Evolutionary conservation across 768 basidiomycete species (phyloP).

Genomic region (Kwoniella heveanensis): DNA sequence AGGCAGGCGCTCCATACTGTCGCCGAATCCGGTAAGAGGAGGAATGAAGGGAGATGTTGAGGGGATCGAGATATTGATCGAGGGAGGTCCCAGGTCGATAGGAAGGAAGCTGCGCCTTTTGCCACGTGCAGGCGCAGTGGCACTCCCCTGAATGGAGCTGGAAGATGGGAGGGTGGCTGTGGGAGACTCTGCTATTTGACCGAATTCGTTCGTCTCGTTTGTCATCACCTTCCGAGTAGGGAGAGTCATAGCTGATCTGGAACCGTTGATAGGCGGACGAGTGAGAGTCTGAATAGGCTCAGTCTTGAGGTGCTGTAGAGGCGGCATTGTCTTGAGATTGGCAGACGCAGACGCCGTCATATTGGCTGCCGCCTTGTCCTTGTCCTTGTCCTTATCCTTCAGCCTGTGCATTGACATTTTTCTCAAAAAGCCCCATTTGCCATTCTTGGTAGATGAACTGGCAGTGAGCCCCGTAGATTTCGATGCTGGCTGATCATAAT

Average conservation of each 20-base stretch:
- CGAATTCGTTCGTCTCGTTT: slow-evolving; percentile 37
- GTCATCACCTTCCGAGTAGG: slow-evolving; percentile 24
- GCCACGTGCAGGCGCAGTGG: slow-evolving; percentile 58
- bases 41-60: slow-evolving; percentile 67
- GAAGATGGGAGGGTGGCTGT: slow-evolving; percentile 25
- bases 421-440: slow-evolving; percentile 92
- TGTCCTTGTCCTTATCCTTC: slow-evolving; percentile 56
- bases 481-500: slow-evolving; percentile 21
- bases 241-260: slow-evolving; percentile 43
- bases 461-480: slow-evolving; percentile 20
- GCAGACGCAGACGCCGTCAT: slow-evolving; percentile 36
- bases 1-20: slow-evolving; percentile 9
- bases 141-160: slow-evolving; percentile 11
- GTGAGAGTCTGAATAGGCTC: slow-evolving; percentile 31
- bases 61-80: slow-evolving; percentile 66
- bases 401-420: slow-evolving; percentile 99
- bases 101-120: slow-evolving; percentile 89
- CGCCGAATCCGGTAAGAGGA: slow-evolving; percentile 22
- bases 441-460: slow-evolving; percentile 59
- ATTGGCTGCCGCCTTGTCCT: slow-evolving; percentile 26
- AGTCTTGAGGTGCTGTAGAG: slow-evolving; percentile 30
- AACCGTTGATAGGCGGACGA: slow-evolving; percentile 30
- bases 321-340: slow-evolving; percentile 34
- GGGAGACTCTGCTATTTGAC: slow-evolving; percentile 20
- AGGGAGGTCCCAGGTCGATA: slow-evolving; percentile 67